phyloP scores from a whole-genome alignment of 345 rosid species.

The Camelina neglecta region DNA sequence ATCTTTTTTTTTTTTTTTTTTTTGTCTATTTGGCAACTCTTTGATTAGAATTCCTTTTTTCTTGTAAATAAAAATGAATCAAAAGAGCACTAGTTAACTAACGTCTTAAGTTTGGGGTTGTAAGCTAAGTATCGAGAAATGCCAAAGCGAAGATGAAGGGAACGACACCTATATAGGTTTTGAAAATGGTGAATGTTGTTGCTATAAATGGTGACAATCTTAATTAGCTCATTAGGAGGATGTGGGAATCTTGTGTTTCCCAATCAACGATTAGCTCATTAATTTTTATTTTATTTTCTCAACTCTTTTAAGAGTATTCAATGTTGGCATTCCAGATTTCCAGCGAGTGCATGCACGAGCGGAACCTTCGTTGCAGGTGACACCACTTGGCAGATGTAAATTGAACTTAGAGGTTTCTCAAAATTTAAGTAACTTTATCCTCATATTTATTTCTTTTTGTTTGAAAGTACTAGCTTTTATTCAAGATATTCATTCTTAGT shows the following conservation, averaged over 20 bases:
- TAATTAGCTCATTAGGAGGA: conserved; percentile 14
- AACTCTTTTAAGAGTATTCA: neutral
- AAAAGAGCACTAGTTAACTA: neutral
- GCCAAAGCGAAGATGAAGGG: conserved; percentile 1
- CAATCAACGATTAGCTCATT: conserved; percentile 1
- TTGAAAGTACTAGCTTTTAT: neutral
- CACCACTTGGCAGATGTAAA: conserved; percentile 32
- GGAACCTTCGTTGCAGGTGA: conserved; percentile 36
- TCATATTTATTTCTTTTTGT: neutral
- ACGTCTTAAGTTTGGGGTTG: neutral
- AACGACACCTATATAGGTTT: neutral
- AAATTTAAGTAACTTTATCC: conserved; percentile 9
- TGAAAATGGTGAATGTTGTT: conserved; percentile 30
- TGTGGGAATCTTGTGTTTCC: conserved; percentile 34
- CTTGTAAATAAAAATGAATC: neutral
- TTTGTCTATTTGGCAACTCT: too few relatives aligned
- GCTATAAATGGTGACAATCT: conserved; percentile 15
- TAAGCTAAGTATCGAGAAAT: conserved; percentile 12
- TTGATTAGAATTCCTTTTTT: neutral
- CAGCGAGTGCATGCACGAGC: conserved; percentile 38
- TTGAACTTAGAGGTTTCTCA: conserved; percentile 15
- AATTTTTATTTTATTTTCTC: too few relatives aligned
- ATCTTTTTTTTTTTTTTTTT: too few relatives aligned
- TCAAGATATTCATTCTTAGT: neutral
- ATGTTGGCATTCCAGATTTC: conserved; percentile 3